These are phyloP conservation scores for Barbarea vulgaris DNA, from an alignment of 345 rosid genomes.

Conservation along the genomic window DNA sequence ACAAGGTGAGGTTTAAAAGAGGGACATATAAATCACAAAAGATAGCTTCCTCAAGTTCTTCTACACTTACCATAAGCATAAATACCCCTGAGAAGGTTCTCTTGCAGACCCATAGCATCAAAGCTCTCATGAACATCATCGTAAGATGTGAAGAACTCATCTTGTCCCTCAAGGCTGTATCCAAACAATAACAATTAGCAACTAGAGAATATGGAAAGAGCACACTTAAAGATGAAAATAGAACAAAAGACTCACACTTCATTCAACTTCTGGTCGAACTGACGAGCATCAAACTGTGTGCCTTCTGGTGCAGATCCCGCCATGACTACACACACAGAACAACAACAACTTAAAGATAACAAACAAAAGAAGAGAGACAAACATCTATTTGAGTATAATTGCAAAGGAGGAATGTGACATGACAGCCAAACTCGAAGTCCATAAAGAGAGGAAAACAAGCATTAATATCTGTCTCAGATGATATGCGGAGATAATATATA, in stretches of 20 bases:
- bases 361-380: neutral
- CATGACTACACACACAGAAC: constrained; percentile 52
- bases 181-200: constrained; percentile 4
- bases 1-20: neutral
- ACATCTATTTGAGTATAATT: neutral
- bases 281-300: constrained; percentile 69
- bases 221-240: neutral
- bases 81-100: constrained; percentile 85
- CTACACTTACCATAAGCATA: constrained; percentile 66
- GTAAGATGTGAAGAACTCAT: constrained; percentile 70
- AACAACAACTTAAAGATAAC: neutral
- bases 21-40: neutral
- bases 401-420: constrained; percentile 25
- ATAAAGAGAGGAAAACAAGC: constrained; percentile 33
- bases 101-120: constrained; percentile 78
- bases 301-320: constrained; percentile 67
- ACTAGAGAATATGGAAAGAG: neutral
- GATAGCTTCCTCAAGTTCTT: neutral
- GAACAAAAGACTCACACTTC: constrained; percentile 52
- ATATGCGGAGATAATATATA: constrained; percentile 24
- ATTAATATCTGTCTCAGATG: constrained; percentile 33
- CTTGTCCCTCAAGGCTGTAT: constrained; percentile 59
- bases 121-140: constrained; percentile 76
- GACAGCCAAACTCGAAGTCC: constrained; percentile 44
- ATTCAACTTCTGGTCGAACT: constrained; percentile 65